Percentiles rank a stretch among this genome's conserved stretches.
Conservation (phyloP, 2,329 filamentous ascomycete genomes). For the Fusarium sp. region DNA sequence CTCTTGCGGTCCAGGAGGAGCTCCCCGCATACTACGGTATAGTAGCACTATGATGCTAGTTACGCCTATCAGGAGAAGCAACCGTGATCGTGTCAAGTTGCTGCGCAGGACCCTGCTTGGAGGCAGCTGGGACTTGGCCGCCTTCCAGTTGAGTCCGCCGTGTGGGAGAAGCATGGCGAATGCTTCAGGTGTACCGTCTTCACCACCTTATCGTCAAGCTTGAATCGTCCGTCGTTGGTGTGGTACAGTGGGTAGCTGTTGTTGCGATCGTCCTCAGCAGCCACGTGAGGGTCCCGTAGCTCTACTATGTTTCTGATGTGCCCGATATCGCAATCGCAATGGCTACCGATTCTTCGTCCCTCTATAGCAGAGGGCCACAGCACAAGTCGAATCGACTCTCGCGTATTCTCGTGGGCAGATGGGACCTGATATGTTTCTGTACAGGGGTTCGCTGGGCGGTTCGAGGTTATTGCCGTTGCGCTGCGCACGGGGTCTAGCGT, state of each 20-base stretch:
- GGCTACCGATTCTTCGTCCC: slow-evolving; percentile 16
- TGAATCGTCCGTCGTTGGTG: slow-evolving; percentile 23
- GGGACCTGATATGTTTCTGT: slow-evolving; percentile 17
- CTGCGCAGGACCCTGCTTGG: slow-evolving; percentile 77
- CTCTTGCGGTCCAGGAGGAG: slow-evolving; percentile 91
- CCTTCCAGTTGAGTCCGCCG: slow-evolving; percentile 92
- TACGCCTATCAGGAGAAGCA: slow-evolving; percentile 78
- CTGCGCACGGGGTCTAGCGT: slow-evolving; percentile 29
- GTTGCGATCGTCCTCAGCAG: slow-evolving; percentile 16
- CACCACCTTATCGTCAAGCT: slow-evolving; percentile 27
- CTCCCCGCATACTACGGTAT: slow-evolving; percentile 86
- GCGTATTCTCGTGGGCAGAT: slow-evolving; percentile 23
- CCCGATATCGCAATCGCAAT: slow-evolving; percentile 18
- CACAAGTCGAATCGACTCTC: background rate
- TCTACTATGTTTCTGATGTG: slow-evolving; percentile 6
- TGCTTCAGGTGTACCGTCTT: slow-evolving; percentile 40
- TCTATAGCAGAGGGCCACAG: background rate
- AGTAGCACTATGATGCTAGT: slow-evolving; percentile 79
- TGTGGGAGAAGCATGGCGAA: slow-evolving; percentile 86
- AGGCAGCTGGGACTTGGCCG: slow-evolving; percentile 81
- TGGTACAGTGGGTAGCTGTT: slow-evolving; percentile 12
- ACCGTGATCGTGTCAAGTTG: slow-evolving; percentile 79
- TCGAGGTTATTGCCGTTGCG: slow-evolving; percentile 30
- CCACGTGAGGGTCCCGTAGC: slow-evolving; percentile 12
- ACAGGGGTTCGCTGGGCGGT: slow-evolving; percentile 32